Percentiles rank a stretch among this genome's conserved stretches.
Evolutionary conservation across 148 eudicot species (phyloP).

Genomic region (Amaranthus palmeri): DNA sequence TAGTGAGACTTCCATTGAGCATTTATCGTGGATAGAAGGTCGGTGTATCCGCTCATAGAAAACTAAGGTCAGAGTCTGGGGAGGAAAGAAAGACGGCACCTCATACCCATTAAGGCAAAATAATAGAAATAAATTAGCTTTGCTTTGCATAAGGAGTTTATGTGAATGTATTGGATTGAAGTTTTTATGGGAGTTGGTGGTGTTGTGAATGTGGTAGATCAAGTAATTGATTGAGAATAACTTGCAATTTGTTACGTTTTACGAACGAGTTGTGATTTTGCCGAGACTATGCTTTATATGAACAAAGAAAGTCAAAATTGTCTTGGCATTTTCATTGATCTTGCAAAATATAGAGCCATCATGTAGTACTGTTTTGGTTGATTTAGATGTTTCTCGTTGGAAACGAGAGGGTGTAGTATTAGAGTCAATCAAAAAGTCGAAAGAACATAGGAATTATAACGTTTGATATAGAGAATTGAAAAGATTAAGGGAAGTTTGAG

Average conservation of each 20-base stretch:
- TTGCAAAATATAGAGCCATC: no score
- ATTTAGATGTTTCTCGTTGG: not conserved
- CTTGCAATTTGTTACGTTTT: not conserved
- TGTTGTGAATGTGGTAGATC: not conserved
- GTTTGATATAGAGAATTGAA: not conserved
- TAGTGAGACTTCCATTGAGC: no score
- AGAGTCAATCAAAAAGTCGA: not conserved
- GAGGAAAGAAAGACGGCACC: no score
- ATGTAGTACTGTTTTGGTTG: not conserved
- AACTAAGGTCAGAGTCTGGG: no score
- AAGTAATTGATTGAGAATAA: conserved; percentile 2
- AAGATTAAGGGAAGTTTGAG: not conserved
- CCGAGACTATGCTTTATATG: no score
- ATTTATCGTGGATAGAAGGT: no score
- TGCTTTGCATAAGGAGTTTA: not conserved
- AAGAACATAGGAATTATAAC: not conserved
- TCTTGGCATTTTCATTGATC: no score
- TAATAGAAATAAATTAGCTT: not conserved
- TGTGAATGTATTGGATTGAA: not conserved
- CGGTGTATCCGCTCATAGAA: no score
- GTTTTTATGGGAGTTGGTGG: not conserved
- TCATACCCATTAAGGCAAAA: no score
- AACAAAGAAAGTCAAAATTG: no score
- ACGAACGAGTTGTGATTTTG: no score
- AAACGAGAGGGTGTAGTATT: not conserved